Conservation (phyloP, 2,329 filamentous ascomycete genomes). For the Fusarium dlaminii region DNA sequence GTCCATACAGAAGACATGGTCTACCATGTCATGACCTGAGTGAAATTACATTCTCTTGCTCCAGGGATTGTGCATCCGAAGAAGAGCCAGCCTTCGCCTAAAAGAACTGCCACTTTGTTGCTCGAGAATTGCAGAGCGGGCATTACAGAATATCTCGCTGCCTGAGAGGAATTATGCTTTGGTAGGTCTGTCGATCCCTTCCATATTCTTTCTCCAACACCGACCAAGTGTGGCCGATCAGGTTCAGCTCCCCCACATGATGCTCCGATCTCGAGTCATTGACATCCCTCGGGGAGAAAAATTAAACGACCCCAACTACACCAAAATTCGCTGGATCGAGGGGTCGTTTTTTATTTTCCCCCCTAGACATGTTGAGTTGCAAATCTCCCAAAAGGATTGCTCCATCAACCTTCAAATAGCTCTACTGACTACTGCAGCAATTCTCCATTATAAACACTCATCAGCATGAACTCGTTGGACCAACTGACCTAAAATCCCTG, state of each 20-base stretch:
- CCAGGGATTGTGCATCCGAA: background rate
- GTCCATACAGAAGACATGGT: background rate
- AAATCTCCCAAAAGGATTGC: background rate
- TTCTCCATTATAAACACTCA: background rate
- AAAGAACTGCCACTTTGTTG: background rate
- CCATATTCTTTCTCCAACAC: background rate
- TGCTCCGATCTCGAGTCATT: constrained; percentile 8
- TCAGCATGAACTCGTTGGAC: background rate
- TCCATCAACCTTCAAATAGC: background rate
- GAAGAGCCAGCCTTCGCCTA: background rate
- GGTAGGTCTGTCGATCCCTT: constrained; percentile 11
- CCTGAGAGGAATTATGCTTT: background rate
- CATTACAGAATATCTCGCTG: background rate
- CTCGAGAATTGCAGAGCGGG: background rate
- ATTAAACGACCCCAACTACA: too few relatives aligned
- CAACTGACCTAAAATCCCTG: background rate
- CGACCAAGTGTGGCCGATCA: background rate
- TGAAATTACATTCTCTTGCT: background rate
- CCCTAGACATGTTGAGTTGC: too few relatives aligned
- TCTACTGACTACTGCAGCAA: background rate
- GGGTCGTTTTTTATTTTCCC: too few relatives aligned
- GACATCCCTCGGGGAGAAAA: too few relatives aligned
- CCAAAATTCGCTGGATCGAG: too few relatives aligned
- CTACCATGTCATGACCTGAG: background rate
- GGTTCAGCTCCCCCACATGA: constrained; percentile 17